These are phyloP conservation scores for Entomortierella lignicola DNA, from an alignment of 192 early-diverging fungal genomes.

Conservation along the genomic window DNA sequence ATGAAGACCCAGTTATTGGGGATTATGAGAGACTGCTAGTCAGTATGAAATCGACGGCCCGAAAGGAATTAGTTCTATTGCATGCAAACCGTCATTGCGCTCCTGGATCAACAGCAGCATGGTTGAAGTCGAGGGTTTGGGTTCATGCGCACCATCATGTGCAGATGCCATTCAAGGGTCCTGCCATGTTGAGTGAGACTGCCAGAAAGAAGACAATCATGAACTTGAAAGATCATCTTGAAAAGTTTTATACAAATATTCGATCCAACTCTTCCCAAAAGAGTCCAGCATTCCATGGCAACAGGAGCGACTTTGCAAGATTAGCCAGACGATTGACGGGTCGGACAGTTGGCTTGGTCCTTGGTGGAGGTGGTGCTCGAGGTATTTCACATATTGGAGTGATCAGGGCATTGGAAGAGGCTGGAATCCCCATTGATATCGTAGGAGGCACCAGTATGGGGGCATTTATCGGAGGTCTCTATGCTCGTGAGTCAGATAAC, in stretches of 20 bases:
- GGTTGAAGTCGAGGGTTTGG: constrained; percentile 90
- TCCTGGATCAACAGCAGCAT: constrained; percentile 87
- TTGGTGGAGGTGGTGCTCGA: constrained; percentile 97
- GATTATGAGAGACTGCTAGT: constrained; percentile 93
- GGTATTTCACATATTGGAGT: constrained; percentile 94
- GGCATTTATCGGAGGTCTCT: constrained; percentile 94
- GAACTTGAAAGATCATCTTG: constrained; percentile 72
- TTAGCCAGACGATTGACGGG: constrained; percentile 93
- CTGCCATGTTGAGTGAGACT: constrained; percentile 53
- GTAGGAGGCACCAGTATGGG: constrained; percentile 98
- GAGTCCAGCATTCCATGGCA: constrained; percentile 46
- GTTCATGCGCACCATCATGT: constrained; percentile 98
- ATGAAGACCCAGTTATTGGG: constrained; percentile 88
- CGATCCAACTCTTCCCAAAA: constrained; percentile 58
- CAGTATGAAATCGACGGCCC: constrained; percentile 95
- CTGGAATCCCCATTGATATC: constrained; percentile 97
- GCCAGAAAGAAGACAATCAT: constrained; percentile 66
- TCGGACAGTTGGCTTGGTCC: constrained; percentile 90
- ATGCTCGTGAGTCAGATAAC: constrained; percentile 88
- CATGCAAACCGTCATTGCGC: constrained; percentile 81
- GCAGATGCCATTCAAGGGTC: constrained; percentile 72
- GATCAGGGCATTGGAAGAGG: constrained; percentile 95
- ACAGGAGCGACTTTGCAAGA: constrained; percentile 69
- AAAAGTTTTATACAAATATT: constrained; percentile 70
- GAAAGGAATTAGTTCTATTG: constrained; percentile 96